Conservation (phyloP, 225 moss, liverwort and hornwort species). For the Asterella californica region DNA sequence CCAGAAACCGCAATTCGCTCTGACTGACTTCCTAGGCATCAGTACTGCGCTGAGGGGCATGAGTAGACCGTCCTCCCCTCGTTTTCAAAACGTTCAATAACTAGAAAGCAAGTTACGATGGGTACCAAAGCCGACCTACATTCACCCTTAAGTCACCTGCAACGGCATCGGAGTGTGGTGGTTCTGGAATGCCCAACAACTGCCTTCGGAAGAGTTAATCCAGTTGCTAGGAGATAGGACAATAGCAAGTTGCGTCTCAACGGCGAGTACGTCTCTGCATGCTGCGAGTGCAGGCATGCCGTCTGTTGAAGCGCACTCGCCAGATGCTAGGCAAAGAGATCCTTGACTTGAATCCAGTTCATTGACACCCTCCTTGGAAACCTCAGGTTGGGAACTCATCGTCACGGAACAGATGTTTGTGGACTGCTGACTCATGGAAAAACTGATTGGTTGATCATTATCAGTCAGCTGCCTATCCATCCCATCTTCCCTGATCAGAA, state of each 20-base stretch:
- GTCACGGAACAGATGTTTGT: neutral
- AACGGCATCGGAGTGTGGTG: slow-evolving; percentile 30
- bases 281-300: neutral
- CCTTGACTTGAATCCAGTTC: neutral
- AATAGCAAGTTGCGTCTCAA: slow-evolving; percentile 35
- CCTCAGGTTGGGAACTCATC: neutral
- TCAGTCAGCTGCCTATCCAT: slow-evolving; percentile 18
- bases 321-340: neutral
- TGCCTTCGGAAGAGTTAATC: slow-evolving; percentile 30
- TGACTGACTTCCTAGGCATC: neutral
- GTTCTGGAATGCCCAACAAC: slow-evolving; percentile 33
- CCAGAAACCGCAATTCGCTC: neutral
- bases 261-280: slow-evolving; percentile 35
- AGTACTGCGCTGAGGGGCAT: neutral
- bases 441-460: neutral
- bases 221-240: slow-evolving; percentile 41
- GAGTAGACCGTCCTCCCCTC: neutral
- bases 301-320: slow-evolving; percentile 1
- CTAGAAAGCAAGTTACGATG: neutral
- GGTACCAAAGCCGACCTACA: neutral
- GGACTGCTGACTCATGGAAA: neutral
- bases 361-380: neutral
- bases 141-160: slow-evolving; percentile 30
- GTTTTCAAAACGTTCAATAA: neutral
- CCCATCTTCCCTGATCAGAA: slow-evolving; percentile 23